These are phyloP conservation scores for Rhodomyrtus tomentosa DNA, from an alignment of 345 rosid genomes.

Conservation along the genomic window DNA sequence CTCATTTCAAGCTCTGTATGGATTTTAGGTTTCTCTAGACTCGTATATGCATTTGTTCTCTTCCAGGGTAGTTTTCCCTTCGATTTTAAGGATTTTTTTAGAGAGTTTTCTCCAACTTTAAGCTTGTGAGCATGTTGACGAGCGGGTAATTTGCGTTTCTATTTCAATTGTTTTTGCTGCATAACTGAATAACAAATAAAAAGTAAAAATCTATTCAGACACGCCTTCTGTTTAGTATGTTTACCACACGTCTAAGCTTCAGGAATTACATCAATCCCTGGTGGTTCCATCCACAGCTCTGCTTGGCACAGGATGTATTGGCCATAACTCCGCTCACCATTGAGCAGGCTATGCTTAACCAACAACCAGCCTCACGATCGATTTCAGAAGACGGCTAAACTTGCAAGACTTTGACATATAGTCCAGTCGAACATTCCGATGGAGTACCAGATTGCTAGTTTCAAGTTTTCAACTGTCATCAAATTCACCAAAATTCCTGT, in stretches of 20 bases:
- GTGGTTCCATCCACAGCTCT: background rate
- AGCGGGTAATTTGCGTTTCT: background rate
- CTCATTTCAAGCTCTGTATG: too few relatives aligned
- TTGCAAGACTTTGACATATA: background rate
- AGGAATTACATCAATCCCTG: background rate
- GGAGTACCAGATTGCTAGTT: background rate
- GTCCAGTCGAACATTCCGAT: background rate
- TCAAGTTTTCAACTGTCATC: background rate
- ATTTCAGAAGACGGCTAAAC: background rate
- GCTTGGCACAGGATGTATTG: background rate
- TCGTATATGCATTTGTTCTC: too few relatives aligned
- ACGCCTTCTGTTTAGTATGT: too few relatives aligned
- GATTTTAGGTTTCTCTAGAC: too few relatives aligned
- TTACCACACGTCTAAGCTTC: background rate
- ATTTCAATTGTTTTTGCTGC: background rate
- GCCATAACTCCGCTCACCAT: background rate
- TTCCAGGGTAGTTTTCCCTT: too few relatives aligned
- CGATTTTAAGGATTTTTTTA: too few relatives aligned
- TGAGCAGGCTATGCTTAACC: background rate
- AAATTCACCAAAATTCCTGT: background rate
- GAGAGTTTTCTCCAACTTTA: too few relatives aligned
- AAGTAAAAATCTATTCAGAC: background rate
- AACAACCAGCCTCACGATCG: background rate
- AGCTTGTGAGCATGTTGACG: background rate
- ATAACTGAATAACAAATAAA: background rate